A percentile compares a stretch with the other conserved stretches of the same genome.
These are phyloP conservation scores for Alopecurus myosuroides DNA, from an alignment of 176 grass and related monocot species.

Conservation along the genomic window DNA sequence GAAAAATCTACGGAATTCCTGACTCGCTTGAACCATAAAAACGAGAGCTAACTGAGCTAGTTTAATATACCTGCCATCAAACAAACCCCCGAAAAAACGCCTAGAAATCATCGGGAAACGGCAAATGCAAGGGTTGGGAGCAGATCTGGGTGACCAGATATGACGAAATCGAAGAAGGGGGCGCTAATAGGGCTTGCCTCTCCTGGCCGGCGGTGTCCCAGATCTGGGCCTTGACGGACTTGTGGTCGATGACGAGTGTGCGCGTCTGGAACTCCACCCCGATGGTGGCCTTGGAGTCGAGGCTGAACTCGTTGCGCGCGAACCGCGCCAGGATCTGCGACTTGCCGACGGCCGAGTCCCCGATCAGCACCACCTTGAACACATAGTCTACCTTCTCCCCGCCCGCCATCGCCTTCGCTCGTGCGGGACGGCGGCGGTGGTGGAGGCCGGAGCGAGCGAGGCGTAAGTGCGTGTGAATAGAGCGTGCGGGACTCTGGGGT, in stretches of 20 bases:
- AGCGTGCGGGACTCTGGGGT: background rate
- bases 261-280: conserved; percentile 95
- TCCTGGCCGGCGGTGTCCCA: conserved; percentile 98
- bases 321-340: conserved; percentile 96
- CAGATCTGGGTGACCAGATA: background rate
- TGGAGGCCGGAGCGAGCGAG: background rate
- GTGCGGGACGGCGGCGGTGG: background rate
- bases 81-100: background rate
- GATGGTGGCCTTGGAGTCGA: conserved; percentile 96
- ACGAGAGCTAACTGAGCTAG: background rate
- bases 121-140: background rate
- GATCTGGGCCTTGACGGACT: conserved; percentile 92
- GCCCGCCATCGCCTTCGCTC: conserved; percentile 37
- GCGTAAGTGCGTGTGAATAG: background rate
- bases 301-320: conserved; percentile 90
- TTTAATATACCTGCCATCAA: background rate
- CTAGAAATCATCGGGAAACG: background rate
- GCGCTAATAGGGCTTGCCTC: conserved; percentile 1
- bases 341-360: conserved; percentile 90
- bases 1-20: background rate
- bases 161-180: background rate
- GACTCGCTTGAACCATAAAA: background rate
- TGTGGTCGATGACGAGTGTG: conserved; percentile 72
- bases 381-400: conserved; percentile 92
- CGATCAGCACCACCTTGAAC: conserved; percentile 96